Percentiles rank a stretch among this genome's conserved stretches.
Evolutionary conservation across 1,284 basidiomycete species (phyloP).

Genomic region (Trametes hirsuta): DNA sequence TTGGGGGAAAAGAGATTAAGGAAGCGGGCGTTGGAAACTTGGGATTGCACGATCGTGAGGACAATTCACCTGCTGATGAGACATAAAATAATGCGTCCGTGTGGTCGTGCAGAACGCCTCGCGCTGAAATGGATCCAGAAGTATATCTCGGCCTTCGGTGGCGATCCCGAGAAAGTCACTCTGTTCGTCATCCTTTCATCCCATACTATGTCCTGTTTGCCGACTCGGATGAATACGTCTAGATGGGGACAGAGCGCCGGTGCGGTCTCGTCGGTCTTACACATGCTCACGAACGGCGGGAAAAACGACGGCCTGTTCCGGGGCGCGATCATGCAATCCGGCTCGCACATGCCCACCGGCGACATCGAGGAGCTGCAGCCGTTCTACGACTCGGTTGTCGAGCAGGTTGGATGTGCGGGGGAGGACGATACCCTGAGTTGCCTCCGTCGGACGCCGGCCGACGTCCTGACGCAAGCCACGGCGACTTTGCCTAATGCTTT

Average conservation of each 20-base stretch:
- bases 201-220: background rate
- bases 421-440: conserved; percentile 43
- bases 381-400: conserved; percentile 39
- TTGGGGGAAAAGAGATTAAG: conserved; percentile 45
- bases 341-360: conserved; percentile 35
- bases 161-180: conserved; percentile 59
- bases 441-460: conserved; percentile 38
- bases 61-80: background rate
- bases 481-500: conserved; percentile 9
- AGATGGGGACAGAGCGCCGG: conserved; percentile 48
- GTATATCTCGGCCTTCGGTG: conserved; percentile 65
- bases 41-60: conserved; percentile 56
- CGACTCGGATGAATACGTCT: background rate
- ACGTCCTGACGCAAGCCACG: conserved; percentile 33
- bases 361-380: conserved; percentile 35
- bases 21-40: conserved; percentile 56
- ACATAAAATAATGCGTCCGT: background rate
- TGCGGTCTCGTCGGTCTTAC: conserved; percentile 37
- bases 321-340: conserved; percentile 40
- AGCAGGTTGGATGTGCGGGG: conserved; percentile 32
- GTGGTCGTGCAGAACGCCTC: conserved; percentile 19
- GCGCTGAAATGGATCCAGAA: conserved; percentile 47
- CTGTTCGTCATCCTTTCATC: conserved; percentile 41
- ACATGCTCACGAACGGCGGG: conserved; percentile 37
- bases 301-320: conserved; percentile 38